Percentiles rank a stretch among this genome's conserved stretches.
phyloP scores from a whole-genome alignment of 305 asterid species.

The Fraxinus platypoda region DNA sequence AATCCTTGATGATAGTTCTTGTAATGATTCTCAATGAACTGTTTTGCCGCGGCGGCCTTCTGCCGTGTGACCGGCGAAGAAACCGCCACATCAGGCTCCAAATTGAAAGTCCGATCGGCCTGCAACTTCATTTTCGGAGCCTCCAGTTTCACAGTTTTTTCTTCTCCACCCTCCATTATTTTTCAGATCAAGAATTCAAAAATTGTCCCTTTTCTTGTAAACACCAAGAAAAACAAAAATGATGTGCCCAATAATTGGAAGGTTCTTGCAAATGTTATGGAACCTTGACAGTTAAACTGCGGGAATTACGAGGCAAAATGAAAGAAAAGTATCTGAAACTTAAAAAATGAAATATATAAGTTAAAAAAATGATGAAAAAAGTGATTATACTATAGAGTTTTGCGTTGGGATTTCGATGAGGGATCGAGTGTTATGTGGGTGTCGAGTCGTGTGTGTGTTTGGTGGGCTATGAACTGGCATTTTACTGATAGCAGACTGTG shows the following conservation, averaged over 20 bases:
- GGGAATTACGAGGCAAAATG: slow-evolving; percentile 39
- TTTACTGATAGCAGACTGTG: slow-evolving; percentile 12
- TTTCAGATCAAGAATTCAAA: slow-evolving; percentile 21
- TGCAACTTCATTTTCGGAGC: slow-evolving; percentile 55
- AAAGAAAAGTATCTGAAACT: slow-evolving; percentile 28
- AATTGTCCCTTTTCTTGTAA: not conserved
- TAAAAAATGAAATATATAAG: slow-evolving; percentile 8
- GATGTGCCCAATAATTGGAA: slow-evolving; percentile 27
- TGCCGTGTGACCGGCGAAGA: slow-evolving; percentile 96
- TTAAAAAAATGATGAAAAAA: not conserved
- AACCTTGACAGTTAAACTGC: slow-evolving; percentile 35
- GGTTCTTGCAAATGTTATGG: slow-evolving; percentile 26
- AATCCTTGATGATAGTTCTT: slow-evolving; percentile 83
- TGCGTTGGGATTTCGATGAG: slow-evolving; percentile 33
- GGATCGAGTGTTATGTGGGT: slow-evolving; percentile 29
- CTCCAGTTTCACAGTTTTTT: slow-evolving; percentile 54
- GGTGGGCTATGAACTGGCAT: slow-evolving; percentile 38
- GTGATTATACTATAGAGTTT: slow-evolving; percentile 20
- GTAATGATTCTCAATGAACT: slow-evolving; percentile 92
- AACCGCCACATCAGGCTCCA: slow-evolving; percentile 75
- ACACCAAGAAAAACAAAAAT: not conserved
- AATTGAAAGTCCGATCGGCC: slow-evolving; percentile 62
- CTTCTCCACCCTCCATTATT: slow-evolving; percentile 58
- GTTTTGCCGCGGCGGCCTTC: slow-evolving; percentile 93
- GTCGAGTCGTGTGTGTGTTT: slow-evolving; percentile 16